A percentile compares a stretch with the other conserved stretches of the same genome.
Conservation (phyloP, 208 protist species). For the Trypanosoma mega region DNA sequence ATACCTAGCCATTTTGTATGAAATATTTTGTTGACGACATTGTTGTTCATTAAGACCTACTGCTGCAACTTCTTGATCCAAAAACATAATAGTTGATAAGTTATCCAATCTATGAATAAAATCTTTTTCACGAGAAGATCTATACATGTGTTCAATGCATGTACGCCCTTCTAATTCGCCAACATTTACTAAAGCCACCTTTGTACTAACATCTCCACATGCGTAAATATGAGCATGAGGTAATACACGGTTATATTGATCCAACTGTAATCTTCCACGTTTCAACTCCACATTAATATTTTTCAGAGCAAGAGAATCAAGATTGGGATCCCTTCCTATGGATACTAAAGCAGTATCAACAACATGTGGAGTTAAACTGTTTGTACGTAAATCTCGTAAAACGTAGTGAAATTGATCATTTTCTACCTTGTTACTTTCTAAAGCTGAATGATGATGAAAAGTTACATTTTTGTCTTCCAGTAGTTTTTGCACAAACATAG, state of each 20-base stretch:
- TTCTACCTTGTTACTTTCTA: slow-evolving; percentile 63
- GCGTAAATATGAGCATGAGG: slow-evolving; percentile 88
- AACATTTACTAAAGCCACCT: slow-evolving; percentile 84
- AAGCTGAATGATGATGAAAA: slow-evolving; percentile 83
- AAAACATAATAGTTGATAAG: slow-evolving; percentile 92
- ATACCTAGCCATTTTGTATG: slow-evolving; percentile 86
- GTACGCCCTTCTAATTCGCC: slow-evolving; percentile 77
- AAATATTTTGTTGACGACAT: slow-evolving; percentile 66
- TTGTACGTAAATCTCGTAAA: slow-evolving; percentile 54
- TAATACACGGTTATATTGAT: slow-evolving; percentile 61
- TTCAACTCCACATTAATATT: slow-evolving; percentile 53
- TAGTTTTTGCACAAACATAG: slow-evolving; percentile 77
- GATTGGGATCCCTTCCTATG: slow-evolving; percentile 80
- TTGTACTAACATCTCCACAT: slow-evolving; percentile 76
- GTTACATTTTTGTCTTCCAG: slow-evolving; percentile 70
- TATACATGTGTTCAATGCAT: slow-evolving; percentile 87
- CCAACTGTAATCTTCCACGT: slow-evolving; percentile 38
- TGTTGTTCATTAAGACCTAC: slow-evolving; percentile 90
- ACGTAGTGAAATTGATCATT: slow-evolving; percentile 81
- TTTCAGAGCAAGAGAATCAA: slow-evolving; percentile 51
- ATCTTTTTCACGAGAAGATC: slow-evolving; percentile 61
- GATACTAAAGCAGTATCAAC: slow-evolving; percentile 86
- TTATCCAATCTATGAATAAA: slow-evolving; percentile 73
- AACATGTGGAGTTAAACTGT: slow-evolving; percentile 38
- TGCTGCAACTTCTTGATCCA: slow-evolving; percentile 88